Base-by-base conservation (phyloP, 257 asterid genomes). In the Nicotiana obtusifolia region DNA sequence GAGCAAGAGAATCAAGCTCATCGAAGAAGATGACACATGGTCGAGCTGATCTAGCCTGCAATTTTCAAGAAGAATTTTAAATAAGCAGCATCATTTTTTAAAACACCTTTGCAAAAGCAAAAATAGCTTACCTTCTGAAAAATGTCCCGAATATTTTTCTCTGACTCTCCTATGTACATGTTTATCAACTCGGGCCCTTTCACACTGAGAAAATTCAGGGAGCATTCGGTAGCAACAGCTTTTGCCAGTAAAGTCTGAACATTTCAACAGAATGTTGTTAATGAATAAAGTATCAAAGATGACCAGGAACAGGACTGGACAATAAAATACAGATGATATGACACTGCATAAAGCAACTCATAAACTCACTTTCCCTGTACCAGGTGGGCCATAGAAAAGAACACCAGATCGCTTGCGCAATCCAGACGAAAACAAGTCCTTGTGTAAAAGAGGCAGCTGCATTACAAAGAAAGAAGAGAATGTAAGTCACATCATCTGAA, bases 91-190 rank as follows among this genome's bases (percentile, higher is more conserved):
- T 35, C 66, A 52, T 64, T 26, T 31, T 31, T 37, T 54, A 10
- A n/a, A 83, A 30, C 62, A 75, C 24, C 62, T 37, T 47, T 15
- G 37, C 24, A 28, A 64, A 75, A 67, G 53, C 28, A 64, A 49
- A 35, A 77, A 65, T 44, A 59, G 26, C 20, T 75, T 88, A 92
- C 98, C 98, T 96, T 94, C 89, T 94, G 97, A 86, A 96, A 96
- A 81, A 96, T 96, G 88, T 94, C 99, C 83, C 98, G 90, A 13
- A 96, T 84, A 62, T 96, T 96, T 86, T 94, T 96, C 87, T 96
- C 99, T 0, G 99, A 96, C 82, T 96, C 99, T 86, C 99, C 99
- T 82, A 96, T 94, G 91, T 96, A 96, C 99, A 96, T 96, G 90
- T 96, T 96, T 84, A 96, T 96, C 86, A 96, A 82, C 83, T 96